phyloP scores from a whole-genome alignment of 1,139 yeast species.

The Debaryomyces subglobosus region DNA sequence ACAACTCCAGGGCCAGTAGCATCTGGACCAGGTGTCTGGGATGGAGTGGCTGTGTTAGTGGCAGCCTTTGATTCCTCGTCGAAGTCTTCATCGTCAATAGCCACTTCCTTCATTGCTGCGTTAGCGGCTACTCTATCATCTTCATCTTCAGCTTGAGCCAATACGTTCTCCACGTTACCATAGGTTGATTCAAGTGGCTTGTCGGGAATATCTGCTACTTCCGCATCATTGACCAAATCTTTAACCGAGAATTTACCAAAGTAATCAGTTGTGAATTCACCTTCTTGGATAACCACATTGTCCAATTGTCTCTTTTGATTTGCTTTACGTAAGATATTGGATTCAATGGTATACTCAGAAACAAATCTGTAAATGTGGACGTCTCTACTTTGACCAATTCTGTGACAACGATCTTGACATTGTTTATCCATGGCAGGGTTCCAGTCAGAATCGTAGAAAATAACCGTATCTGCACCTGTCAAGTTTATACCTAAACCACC shows the following conservation, averaged over 20 bases:
- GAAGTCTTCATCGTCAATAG: conserved; percentile 84
- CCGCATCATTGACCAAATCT: conserved; percentile 77
- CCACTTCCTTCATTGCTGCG: conserved; percentile 86
- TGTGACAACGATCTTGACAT: conserved; percentile 98
- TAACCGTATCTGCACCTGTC: conserved; percentile 98
- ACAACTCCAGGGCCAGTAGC: conserved; percentile 22
- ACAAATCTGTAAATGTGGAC: conserved; percentile 97
- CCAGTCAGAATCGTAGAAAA: conserved; percentile 99
- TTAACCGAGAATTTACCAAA: conserved; percentile 88
- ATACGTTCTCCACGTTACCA: conserved; percentile 62
- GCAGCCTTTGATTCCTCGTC: conserved; percentile 38
- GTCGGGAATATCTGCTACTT: conserved; percentile 37
- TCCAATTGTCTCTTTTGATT: conserved; percentile 95
- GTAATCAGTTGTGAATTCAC: conserved; percentile 97
- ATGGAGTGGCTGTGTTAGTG: conserved; percentile 41
- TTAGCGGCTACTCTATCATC: conserved; percentile 94
- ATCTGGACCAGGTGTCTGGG: conserved; percentile 26
- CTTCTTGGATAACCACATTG: conserved; percentile 95
- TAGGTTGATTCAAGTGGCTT: conserved; percentile 42
- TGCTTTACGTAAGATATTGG: conserved; percentile 91
- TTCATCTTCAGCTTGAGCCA: conserved; percentile 95
- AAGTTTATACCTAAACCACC: conserved; percentile 98
- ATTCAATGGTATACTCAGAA: conserved; percentile 94
- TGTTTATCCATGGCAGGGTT: conserved; percentile 99
- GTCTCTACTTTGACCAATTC: conserved; percentile 97